Evolutionary conservation across 257 asterid genomes (phyloP).

Genomic region (Solanum lignicaule): DNA sequence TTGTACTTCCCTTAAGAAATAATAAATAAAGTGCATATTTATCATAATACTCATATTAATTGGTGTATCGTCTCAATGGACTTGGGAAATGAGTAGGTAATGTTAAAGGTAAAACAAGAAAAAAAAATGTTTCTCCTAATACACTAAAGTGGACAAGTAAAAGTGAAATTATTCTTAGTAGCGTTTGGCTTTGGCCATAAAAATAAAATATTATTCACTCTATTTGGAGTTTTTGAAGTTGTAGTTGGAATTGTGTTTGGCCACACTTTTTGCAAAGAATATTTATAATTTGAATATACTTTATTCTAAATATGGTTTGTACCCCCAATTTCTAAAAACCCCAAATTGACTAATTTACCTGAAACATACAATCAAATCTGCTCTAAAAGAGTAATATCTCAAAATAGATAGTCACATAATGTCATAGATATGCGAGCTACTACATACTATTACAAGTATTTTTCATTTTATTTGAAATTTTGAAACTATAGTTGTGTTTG

Average conservation of each 20-base stretch:
- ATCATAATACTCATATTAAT: neutral
- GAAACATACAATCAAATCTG: neutral
- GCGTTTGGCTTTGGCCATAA: neutral
- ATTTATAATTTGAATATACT: neutral
- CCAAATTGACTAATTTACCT: neutral
- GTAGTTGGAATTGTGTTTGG: neutral
- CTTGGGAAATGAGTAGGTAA: neutral
- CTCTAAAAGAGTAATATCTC: neutral
- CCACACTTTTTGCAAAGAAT: neutral
- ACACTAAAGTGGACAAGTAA: neutral
- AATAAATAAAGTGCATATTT: neutral
- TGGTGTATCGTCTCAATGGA: neutral
- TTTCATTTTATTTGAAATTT: neutral
- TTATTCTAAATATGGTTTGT: neutral
- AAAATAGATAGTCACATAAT: neutral
- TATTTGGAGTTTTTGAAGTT: neutral
- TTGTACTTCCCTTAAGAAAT: neutral
- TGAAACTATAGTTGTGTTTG: neutral
- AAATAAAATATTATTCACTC: neutral
- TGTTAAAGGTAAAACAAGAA: neutral
- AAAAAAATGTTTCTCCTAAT: neutral
- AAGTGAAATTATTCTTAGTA: neutral
- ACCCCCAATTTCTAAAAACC: neutral
- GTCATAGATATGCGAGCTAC: neutral
- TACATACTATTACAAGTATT: neutral